Conservation (phyloP, 1,284 basidiomycete species). For the Microstroma glucosiphilum region DNA sequence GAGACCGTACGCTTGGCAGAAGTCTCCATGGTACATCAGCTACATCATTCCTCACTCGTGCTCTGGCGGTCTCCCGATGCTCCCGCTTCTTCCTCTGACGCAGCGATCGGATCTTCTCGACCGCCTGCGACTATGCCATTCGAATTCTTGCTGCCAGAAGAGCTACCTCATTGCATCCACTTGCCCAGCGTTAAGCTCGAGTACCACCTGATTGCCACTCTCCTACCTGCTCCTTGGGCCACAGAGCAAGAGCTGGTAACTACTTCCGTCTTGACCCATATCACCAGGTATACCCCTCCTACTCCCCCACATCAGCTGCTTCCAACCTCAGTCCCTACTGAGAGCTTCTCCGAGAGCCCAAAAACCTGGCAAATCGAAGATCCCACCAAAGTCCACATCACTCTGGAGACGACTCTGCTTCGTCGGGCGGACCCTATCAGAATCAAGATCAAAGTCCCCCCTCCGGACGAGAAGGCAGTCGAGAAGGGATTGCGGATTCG, state of each 20-base stretch:
- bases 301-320: slow-evolving; percentile 20
- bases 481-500: slow-evolving; percentile 38
- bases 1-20: neutral
- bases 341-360: slow-evolving; percentile 20
- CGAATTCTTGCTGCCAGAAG: slow-evolving; percentile 36
- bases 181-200: slow-evolving; percentile 29
- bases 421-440: slow-evolving; percentile 44
- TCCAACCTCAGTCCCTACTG: neutral
- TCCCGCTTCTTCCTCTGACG: slow-evolving; percentile 9
- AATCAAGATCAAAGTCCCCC: slow-evolving; percentile 40
- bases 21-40: slow-evolving; percentile 13
- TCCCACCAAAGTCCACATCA: slow-evolving; percentile 29
- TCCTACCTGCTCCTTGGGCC: slow-evolving; percentile 20
- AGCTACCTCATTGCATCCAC: slow-evolving; percentile 48
- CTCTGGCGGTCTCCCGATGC: slow-evolving; percentile 31
- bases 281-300: slow-evolving; percentile 37
- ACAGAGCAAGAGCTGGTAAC: slow-evolving; percentile 15
- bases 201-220: slow-evolving; percentile 33
- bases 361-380: slow-evolving; percentile 28
- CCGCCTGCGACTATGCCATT: slow-evolving; percentile 40
- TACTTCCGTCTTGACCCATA: slow-evolving; percentile 32
- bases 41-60: slow-evolving; percentile 27
- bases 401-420: slow-evolving; percentile 40
- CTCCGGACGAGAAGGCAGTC: slow-evolving; percentile 26
- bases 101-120: neutral